These are phyloP conservation scores for Lolium rigidum DNA, from an alignment of 176 grass and related monocot genomes.

Conservation along the genomic window DNA sequence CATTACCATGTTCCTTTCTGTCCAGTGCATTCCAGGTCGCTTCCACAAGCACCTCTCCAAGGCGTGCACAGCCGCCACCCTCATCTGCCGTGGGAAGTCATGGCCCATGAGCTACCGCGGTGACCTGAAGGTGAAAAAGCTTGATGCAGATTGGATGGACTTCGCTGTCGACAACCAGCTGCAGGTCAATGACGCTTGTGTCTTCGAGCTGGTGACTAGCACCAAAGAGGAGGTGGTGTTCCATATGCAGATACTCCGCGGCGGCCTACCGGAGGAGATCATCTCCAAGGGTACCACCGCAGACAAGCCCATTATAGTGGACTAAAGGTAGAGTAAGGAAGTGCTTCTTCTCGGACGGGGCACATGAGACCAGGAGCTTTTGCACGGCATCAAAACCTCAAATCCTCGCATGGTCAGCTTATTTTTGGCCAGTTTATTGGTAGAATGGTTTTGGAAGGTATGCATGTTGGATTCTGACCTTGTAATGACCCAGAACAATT, in stretches of 20 bases:
- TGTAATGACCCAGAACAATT: neutral
- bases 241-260: slow-evolving; percentile 52
- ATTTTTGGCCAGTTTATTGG: neutral
- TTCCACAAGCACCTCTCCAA: slow-evolving; percentile 34
- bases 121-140: slow-evolving; percentile 17
- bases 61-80: neutral
- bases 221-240: slow-evolving; percentile 4
- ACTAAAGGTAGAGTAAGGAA: slow-evolving; percentile 20
- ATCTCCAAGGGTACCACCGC: slow-evolving; percentile 31
- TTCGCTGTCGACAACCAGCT: slow-evolving; percentile 50
- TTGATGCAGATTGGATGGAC: slow-evolving; percentile 39
- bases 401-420: neutral
- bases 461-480: neutral
- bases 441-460: neutral
- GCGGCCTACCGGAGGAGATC: slow-evolving; percentile 48
- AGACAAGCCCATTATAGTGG: slow-evolving; percentile 44
- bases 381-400: neutral
- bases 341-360: neutral
- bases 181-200: slow-evolving; percentile 43
- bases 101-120: slow-evolving; percentile 48
- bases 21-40: slow-evolving; percentile 39
- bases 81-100: slow-evolving; percentile 36
- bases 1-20: neutral
- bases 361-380: neutral
- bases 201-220: slow-evolving; percentile 42